These are phyloP conservation scores for Kazachstania sp. DNA, from an alignment of 1,139 yeast species.

Conservation along the genomic window DNA sequence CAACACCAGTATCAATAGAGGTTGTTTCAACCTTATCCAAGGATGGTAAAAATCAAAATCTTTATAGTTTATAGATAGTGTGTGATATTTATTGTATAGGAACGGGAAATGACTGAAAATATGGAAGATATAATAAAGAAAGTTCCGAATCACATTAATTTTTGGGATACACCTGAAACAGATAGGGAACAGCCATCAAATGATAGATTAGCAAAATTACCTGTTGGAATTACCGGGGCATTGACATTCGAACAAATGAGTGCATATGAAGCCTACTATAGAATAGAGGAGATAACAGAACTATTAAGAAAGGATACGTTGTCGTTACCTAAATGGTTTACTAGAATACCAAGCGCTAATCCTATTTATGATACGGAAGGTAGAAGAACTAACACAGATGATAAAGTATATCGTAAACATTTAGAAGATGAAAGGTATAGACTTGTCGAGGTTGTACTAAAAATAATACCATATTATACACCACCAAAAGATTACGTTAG, in stretches of 20 bases:
- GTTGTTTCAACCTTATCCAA: no score
- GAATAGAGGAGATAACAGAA: slow-evolving; percentile 72
- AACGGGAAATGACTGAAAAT: neutral
- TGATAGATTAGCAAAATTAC: slow-evolving; percentile 17
- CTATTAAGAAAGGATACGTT: slow-evolving; percentile 40
- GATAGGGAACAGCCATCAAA: neutral
- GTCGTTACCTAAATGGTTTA: slow-evolving; percentile 28
- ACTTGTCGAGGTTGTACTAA: slow-evolving; percentile 65
- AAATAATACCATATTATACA: slow-evolving; percentile 64
- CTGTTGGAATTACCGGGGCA: slow-evolving; percentile 40
- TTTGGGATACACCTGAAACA: slow-evolving; percentile 11
- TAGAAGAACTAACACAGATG: slow-evolving; percentile 77
- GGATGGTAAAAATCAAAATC: no score
- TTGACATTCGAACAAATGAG: slow-evolving; percentile 81
- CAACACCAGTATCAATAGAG: no score
- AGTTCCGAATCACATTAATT: slow-evolving; percentile 4
- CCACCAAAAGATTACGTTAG: slow-evolving; percentile 74
- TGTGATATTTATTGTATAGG: no score
- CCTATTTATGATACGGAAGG: slow-evolving; percentile 83
- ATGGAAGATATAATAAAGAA: neutral
- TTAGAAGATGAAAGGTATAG: slow-evolving; percentile 74
- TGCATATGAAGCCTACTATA: slow-evolving; percentile 63
- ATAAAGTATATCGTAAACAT: slow-evolving; percentile 49
- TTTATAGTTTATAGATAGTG: no score
- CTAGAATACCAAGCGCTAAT: slow-evolving; percentile 81